A percentile compares a stretch with the other conserved stretches of the same genome.
Conservation (phyloP, 2,329 filamentous ascomycete genomes). For the Hymenoscyphus infarciens region DNA sequence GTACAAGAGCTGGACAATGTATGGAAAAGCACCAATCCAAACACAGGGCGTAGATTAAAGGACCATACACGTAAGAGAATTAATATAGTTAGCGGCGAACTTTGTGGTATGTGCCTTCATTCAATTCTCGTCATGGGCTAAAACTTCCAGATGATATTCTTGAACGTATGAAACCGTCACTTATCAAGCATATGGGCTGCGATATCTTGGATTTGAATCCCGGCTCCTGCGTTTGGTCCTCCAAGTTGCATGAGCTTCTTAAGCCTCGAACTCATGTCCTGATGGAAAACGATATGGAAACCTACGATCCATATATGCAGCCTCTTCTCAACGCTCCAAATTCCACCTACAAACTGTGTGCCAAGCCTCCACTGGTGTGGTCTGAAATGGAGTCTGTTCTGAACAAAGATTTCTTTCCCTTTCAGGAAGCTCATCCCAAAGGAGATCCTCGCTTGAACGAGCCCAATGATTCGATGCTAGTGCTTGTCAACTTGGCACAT, state of each 20-base stretch:
- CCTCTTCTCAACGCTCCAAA: slow-evolving; percentile 50
- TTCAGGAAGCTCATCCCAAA: slow-evolving; percentile 45
- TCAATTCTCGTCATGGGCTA: background rate
- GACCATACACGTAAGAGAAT: slow-evolving; percentile 38
- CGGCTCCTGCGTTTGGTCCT: slow-evolving; percentile 74
- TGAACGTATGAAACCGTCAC: slow-evolving; percentile 62
- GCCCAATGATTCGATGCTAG: slow-evolving; percentile 69
- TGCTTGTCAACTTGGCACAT: slow-evolving; percentile 64
- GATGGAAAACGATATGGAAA: slow-evolving; percentile 63
- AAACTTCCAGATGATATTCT: slow-evolving; percentile 40
- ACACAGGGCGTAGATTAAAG: slow-evolving; percentile 31
- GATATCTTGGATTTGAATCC: slow-evolving; percentile 88
- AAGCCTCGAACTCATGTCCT: slow-evolving; percentile 80
- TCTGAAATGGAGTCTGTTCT: slow-evolving; percentile 55
- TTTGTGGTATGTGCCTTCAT: slow-evolving; percentile 40
- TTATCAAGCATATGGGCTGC: slow-evolving; percentile 70
- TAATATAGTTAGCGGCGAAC: slow-evolving; percentile 49
- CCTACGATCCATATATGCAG: slow-evolving; percentile 60
- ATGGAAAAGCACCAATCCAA: no score
- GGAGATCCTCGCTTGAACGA: slow-evolving; percentile 39
- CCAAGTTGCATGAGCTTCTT: slow-evolving; percentile 68
- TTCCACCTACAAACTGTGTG: slow-evolving; percentile 46
- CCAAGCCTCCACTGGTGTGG: slow-evolving; percentile 57
- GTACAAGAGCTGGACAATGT: background rate
- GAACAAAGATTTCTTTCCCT: slow-evolving; percentile 46